Percentiles rank a stretch among this genome's conserved stretches.
phyloP scores from a whole-genome alignment of 176 grass and related monocot species.

The Cenchrus americanus region DNA sequence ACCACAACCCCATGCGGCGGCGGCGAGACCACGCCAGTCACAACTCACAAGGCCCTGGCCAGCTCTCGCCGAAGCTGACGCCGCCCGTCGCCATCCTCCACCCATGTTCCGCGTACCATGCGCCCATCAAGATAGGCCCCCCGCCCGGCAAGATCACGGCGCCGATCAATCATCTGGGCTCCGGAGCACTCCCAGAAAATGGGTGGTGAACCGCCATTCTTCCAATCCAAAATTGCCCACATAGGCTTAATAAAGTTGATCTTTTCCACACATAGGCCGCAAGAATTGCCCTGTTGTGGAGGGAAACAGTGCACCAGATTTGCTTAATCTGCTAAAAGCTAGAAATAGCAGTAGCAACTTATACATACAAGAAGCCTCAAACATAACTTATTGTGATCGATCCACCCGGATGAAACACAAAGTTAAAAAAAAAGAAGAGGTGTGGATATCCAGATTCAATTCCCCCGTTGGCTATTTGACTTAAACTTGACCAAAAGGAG shows the following conservation, averaged over 20 bases:
- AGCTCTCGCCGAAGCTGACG: background rate
- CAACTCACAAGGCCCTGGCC: background rate
- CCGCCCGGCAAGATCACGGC: background rate
- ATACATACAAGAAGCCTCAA: conserved; percentile 6
- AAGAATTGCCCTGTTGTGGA: background rate
- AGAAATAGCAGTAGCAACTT: conserved; percentile 3
- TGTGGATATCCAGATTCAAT: background rate
- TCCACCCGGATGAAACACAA: conserved; percentile 2
- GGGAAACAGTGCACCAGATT: conserved; percentile 8
- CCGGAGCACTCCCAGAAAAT: background rate
- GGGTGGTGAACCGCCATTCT: no score
- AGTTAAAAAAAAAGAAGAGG: background rate
- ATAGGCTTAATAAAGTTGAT: conserved; percentile 29
- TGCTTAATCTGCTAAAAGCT: conserved; percentile 32
- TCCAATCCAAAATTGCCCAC: no score
- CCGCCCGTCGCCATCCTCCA: background rate
- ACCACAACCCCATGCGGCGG: background rate
- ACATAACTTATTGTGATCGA: conserved; percentile 8
- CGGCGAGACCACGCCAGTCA: background rate
- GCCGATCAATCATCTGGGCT: background rate
- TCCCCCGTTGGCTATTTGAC: background rate
- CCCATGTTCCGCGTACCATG: background rate
- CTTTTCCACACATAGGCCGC: conserved; percentile 15
- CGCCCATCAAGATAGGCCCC: background rate
- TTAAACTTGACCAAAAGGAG: conserved; percentile 22